Evolutionary conservation across 2,329 filamentous ascomycete genomes (phyloP), one percentile per base, ranked within the genome.

Genomic region (Lecanoromycetidae sp.): DNA sequence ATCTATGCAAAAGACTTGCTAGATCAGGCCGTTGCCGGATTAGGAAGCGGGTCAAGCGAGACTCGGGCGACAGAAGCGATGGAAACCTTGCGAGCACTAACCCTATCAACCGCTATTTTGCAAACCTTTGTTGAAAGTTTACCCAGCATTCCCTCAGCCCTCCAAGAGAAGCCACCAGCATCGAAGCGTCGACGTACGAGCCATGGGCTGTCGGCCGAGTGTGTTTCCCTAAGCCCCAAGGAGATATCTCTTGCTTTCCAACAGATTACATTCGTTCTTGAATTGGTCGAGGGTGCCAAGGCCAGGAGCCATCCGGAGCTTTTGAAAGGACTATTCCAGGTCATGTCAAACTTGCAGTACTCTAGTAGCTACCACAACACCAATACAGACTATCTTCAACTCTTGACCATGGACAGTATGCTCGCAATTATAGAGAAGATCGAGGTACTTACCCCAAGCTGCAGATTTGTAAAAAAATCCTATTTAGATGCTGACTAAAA

Each of bases 321-420:
- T 32, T 72, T 94, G 5, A 79, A 80, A 50, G 79, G 77, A 23
- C 71, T 98, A 3, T 98, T 96, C 66, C 80, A 82, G 48, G 76
- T 85, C 0, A 75, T 98, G n/a, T 81, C 82, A 4, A 85, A 94
- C 58, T 73, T 98, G 20, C 87, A 94, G 57, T 82, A 87, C 51
- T 84, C 91, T 61, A 83, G 85, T 61, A 76, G 79, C 22, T 77
- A 90, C 49, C 79, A 88, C 22, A 81, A 84, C 34, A 90, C 87
- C 0, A 88, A 93, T 60, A 75, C 95, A 52, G 86, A 87, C 13
- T 96, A 96, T 66, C 71, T 96, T 34, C 84, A 96, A 61, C 86
- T 84, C 54, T 68, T 96, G 44, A 80, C 91, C 6, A 74, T 98
- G 32, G 78, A 83, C 54, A 87, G 84, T 56, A 71, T 98, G 27